Evolutionary conservation across 129 eudicot species (phyloP), one percentile per base, ranked within the genome.

Genomic region (Cynara cardunculus): DNA sequence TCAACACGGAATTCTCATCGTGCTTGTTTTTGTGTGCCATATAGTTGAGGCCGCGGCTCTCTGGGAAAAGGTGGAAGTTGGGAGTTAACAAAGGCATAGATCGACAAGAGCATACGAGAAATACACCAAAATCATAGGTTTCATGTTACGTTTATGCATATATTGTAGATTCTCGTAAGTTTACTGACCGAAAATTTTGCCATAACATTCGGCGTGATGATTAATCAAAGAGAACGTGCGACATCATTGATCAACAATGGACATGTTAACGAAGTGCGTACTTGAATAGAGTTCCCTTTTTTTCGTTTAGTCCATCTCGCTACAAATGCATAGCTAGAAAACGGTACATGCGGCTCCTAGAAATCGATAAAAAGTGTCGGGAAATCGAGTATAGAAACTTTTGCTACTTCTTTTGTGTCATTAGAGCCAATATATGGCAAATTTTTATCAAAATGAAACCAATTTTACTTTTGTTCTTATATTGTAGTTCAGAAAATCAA

Each of bases 41-140:
- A 85, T 71, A 93, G 98, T 83, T 93, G 94, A 91, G 87, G 74
- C 96, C 98, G 25, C 86, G 89, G 73, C 84, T 88, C 21, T 86
- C 84, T 69, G 90, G 84, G n/a, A 93, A 89, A 83, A 87, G 77
- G 87, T 92, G 88, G 56, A 91, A 89, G 68, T 66, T 80, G 74
- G 85, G 86, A 39, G 73, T 71, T 27, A 7, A 61, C 21, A 82
- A 84, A 83, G 68, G 24, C 2, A 53, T 31, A 74, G 85, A 72
- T 72, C 71, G 81, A 18, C 72, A 80, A 65, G 87, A 72, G 32
- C 80, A 30, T 39, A 35, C 73, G 65, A 82, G 84, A 72, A 78
- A 82, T 35, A 71, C 53, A 80, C 79, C 74, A 65, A 77, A 80
- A 4, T 24, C 79, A 19, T 77, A 81, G 83, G 44, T 62, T 77